A percentile compares a stretch with the other conserved stretches of the same genome.
Evolutionary conservation across 495 filamentous ascomycete genomes (phyloP).

Genomic region (Aspergillus nanangensis): DNA sequence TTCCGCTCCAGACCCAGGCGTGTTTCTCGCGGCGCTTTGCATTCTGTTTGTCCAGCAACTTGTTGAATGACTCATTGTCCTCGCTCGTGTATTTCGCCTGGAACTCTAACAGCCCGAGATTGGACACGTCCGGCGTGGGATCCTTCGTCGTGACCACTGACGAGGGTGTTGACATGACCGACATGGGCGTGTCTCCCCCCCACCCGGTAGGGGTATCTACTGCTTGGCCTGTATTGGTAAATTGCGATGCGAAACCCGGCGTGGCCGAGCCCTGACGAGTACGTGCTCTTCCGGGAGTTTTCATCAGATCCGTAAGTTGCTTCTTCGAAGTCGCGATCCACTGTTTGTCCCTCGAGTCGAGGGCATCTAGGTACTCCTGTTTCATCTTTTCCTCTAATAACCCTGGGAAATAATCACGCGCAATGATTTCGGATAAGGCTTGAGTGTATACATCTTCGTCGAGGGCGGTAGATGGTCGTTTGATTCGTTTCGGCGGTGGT

Average conservation of each 20-base stretch:
- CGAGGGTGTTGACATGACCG: slow-evolving; percentile 39
- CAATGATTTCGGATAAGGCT: slow-evolving; percentile 88
- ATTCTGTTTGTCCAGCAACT: slow-evolving; percentile 88
- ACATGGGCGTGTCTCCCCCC: slow-evolving; percentile 65
- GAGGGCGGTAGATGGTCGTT: slow-evolving; percentile 81
- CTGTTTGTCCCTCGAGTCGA: slow-evolving; percentile 74
- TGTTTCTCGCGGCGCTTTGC: slow-evolving; percentile 74
- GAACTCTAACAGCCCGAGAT: slow-evolving; percentile 77
- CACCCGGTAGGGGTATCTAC: slow-evolving; percentile 43
- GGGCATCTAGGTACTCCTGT: slow-evolving; percentile 85
- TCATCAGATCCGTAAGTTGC: slow-evolving; percentile 72
- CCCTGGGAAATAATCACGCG: slow-evolving; percentile 94
- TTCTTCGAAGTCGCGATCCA: slow-evolving; percentile 82
- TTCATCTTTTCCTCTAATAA: slow-evolving; percentile 80
- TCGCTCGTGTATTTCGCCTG: slow-evolving; percentile 93
- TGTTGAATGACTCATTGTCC: slow-evolving; percentile 95
- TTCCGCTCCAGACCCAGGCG: slow-evolving; percentile 81
- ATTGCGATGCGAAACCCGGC: slow-evolving; percentile 21
- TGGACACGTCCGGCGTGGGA: slow-evolving; percentile 61
- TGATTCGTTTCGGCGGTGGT: slow-evolving; percentile 84
- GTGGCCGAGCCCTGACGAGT: slow-evolving; percentile 3
- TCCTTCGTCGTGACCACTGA: slow-evolving; percentile 35
- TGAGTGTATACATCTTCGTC: slow-evolving; percentile 94
- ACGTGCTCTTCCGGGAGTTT: slow-evolving; percentile 58
- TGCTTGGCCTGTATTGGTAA: slow-evolving; percentile 41